Conservation (phyloP, 192 early-diverging fungal species). For the Backusella parvicylindrica region DNA sequence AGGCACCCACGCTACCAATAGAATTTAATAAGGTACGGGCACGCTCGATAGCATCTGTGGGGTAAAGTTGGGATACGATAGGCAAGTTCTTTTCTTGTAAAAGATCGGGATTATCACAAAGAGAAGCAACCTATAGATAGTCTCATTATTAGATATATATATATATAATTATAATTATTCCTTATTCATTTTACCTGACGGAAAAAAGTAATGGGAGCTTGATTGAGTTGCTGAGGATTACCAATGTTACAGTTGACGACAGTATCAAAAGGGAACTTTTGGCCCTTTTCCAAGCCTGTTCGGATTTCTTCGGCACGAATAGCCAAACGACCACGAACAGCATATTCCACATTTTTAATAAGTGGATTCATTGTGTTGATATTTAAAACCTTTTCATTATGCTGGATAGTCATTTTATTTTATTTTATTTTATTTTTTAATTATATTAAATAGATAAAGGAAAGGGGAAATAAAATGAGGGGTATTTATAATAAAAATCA, state of each 20-base stretch:
- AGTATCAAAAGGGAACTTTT: constrained; percentile 61
- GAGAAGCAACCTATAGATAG: constrained; percentile 67
- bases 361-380: constrained; percentile 66
- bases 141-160: too few relatives aligned
- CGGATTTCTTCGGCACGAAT: constrained; percentile 86
- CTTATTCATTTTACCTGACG: constrained; percentile 80
- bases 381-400: constrained; percentile 8
- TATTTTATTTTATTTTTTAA: not conserved
- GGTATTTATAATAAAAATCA: constrained; percentile 2
- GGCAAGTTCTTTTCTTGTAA: constrained; percentile 57
- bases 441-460: not conserved
- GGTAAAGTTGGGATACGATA: constrained; percentile 59
- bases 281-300: constrained; percentile 42
- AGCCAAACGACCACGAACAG: constrained; percentile 92
- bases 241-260: constrained; percentile 87
- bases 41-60: constrained; percentile 80
- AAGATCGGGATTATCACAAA: constrained; percentile 87
- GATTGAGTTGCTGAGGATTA: constrained; percentile 86
- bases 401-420: not conserved
- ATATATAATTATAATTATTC: too few relatives aligned
- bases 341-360: constrained; percentile 81
- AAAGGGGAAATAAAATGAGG: not conserved
- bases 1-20: constrained; percentile 80
- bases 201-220: constrained; percentile 95
- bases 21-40: constrained; percentile 69